Conservation (phyloP, 2,329 filamentous ascomycete genomes). For the Uncinocarpus reesii region DNA sequence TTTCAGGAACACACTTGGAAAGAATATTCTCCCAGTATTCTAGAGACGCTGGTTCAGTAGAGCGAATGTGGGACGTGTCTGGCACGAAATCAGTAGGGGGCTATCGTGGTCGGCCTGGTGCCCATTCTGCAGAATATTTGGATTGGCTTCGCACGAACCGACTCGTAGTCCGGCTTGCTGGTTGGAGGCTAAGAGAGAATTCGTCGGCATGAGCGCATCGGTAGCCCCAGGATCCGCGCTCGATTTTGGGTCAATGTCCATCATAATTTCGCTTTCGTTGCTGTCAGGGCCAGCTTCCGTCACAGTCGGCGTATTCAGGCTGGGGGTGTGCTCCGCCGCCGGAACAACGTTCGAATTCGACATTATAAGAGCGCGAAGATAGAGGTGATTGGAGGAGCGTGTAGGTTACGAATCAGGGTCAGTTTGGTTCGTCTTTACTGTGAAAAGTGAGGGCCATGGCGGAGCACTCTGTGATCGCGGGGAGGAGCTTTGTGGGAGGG, state of each 20-base stretch:
- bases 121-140: background rate
- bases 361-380: background rate
- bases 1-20: conserved; percentile 23
- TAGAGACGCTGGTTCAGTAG: conserved; percentile 23
- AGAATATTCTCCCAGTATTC: conserved; percentile 31
- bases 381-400: background rate
- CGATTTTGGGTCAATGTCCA: background rate
- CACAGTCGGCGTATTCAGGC: background rate
- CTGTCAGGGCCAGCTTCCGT: background rate
- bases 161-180: background rate
- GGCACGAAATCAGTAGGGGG: conserved; percentile 32
- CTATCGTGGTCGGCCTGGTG: conserved; percentile 18
- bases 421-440: background rate
- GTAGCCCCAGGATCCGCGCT: background rate
- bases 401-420: background rate
- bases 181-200: background rate
- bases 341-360: background rate
- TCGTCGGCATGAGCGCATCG: background rate
- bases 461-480: background rate
- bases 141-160: background rate
- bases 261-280: background rate
- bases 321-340: background rate
- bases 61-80: conserved; percentile 26
- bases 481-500: background rate
- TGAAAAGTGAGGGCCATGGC: background rate